Percentiles rank a stretch among this genome's conserved stretches.
Evolutionary conservation across 371 early-diverging fungal species (phyloP).

Genomic region (Mucor racemosus): DNA sequence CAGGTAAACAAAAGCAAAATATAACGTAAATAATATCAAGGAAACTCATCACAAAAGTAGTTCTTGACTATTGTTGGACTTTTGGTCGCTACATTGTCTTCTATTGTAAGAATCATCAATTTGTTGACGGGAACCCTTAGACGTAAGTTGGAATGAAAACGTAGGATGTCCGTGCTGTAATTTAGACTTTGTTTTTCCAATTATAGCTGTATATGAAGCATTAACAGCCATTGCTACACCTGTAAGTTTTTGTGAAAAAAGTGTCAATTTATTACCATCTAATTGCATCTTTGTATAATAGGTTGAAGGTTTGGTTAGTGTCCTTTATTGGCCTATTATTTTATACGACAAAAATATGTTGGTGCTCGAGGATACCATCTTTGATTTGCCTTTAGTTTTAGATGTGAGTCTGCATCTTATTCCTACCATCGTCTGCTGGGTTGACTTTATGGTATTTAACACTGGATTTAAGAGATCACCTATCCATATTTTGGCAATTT

Average conservation of each 20-base stretch:
- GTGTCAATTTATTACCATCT: background rate
- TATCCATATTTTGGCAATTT: slow-evolving; percentile 24
- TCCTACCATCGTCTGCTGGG: slow-evolving; percentile 20
- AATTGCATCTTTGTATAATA: background rate
- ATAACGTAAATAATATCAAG: background rate
- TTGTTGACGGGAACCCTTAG: slow-evolving; percentile 2
- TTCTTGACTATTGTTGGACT: slow-evolving; percentile 10
- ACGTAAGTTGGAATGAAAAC: background rate
- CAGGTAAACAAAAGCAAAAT: slow-evolving; percentile 10
- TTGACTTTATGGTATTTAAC: slow-evolving; percentile 27
- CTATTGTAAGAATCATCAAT: slow-evolving; percentile 1
- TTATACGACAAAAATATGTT: slow-evolving; percentile 25
- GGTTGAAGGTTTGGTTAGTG: slow-evolving; percentile 33
- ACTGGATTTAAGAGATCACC: slow-evolving; percentile 20
- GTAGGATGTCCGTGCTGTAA: background rate
- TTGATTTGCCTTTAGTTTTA: slow-evolving; percentile 22
- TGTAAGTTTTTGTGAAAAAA: slow-evolving; percentile 15
- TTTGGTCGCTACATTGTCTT: background rate
- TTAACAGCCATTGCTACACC: slow-evolving; percentile 29
- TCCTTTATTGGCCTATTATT: slow-evolving; percentile 34
- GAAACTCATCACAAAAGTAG: background rate
- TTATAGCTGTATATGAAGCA: slow-evolving; percentile 21
- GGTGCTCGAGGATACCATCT: slow-evolving; percentile 13
- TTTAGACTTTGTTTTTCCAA: background rate
- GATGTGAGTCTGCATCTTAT: slow-evolving; percentile 27